Conservation (phyloP, 2,329 filamentous ascomycete species). For the Ophiostoma sp. region DNA sequence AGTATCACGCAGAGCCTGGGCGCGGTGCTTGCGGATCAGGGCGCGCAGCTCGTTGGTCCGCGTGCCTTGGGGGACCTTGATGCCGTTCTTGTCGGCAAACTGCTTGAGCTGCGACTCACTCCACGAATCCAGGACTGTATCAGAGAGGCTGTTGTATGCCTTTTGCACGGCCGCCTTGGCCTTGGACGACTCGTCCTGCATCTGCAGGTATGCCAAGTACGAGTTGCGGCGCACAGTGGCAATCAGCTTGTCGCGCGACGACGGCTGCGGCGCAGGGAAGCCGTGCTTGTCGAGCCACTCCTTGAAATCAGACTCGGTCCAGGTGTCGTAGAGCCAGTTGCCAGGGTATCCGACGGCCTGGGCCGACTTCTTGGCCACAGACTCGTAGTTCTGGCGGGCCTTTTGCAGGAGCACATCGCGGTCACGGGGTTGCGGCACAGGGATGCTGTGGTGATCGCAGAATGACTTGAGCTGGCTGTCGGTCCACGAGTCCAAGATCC, state of each 20-base stretch:
- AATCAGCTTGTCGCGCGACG: conserved; percentile 79
- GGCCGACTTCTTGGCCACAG: conserved; percentile 64
- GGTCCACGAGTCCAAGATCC: conserved; percentile 93
- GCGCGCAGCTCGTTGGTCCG: conserved; percentile 85
- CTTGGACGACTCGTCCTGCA: conserved; percentile 53
- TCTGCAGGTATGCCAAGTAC: conserved; percentile 66
- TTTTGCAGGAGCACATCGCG: conserved; percentile 76
- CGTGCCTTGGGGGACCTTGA: conserved; percentile 86
- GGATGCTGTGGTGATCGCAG: conserved; percentile 80
- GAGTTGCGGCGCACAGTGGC: conserved; percentile 87
- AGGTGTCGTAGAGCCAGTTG: conserved; percentile 86
- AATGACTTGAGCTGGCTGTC: conserved; percentile 93
- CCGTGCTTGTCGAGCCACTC: conserved; percentile 87
- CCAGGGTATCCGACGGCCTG: conserved; percentile 84
- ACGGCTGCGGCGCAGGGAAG: conserved; percentile 77
- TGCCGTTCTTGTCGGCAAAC: conserved; percentile 84
- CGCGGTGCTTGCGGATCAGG: conserved; percentile 81
- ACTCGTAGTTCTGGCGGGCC: conserved; percentile 75
- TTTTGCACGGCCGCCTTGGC: conserved; percentile 42
- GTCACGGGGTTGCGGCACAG: conserved; percentile 79
- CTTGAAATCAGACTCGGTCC: conserved; percentile 92
- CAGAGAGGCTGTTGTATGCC: conserved; percentile 68
- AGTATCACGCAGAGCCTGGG: conserved; percentile 63
- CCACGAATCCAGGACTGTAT: conserved; percentile 85
- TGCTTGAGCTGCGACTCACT: conserved; percentile 83